phyloP scores from a whole-genome alignment of 2,329 filamentous ascomycete genomes.

The Trichoderma pleuroti region DNA sequence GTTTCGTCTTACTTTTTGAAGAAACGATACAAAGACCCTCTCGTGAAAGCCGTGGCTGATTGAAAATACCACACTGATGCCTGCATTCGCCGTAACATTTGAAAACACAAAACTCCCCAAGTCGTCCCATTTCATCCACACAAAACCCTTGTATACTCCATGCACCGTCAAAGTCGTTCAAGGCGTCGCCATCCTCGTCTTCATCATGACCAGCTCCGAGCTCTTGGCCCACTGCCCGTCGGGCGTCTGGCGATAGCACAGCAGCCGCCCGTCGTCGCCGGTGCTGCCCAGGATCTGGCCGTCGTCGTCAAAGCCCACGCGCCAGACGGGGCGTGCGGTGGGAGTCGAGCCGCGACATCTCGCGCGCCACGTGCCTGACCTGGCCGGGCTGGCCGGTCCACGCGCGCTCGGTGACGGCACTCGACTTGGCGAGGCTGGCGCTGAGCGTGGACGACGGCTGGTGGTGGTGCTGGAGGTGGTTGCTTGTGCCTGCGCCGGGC shows the following conservation, averaged over 20 bases:
- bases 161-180: slow-evolving; percentile 23
- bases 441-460: slow-evolving; percentile 46
- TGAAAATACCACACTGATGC: not conserved
- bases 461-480: slow-evolving; percentile 26
- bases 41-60: not conserved
- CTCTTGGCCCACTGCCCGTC: slow-evolving; percentile 58
- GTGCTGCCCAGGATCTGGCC: slow-evolving; percentile 72
- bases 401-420: slow-evolving; percentile 44
- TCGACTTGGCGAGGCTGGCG: slow-evolving; percentile 51
- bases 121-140: not conserved
- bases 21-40: not conserved
- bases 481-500: slow-evolving; percentile 22
- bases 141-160: not conserved
- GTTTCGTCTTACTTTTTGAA: not conserved
- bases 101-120: not conserved
- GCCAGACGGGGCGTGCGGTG: slow-evolving; percentile 70
- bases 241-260: slow-evolving; percentile 59
- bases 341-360: slow-evolving; percentile 63
- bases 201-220: slow-evolving; percentile 56
- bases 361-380: slow-evolving; percentile 55
- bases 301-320: slow-evolving; percentile 66
- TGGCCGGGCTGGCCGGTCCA: slow-evolving; percentile 61
- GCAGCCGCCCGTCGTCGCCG: slow-evolving; percentile 68
- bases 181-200: slow-evolving; percentile 50
- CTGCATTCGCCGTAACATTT: not conserved